Evolutionary conservation across 1,284 basidiomycete species (phyloP), one percentile per base, ranked within the genome.

Genomic region (Marasmius sp.): DNA sequence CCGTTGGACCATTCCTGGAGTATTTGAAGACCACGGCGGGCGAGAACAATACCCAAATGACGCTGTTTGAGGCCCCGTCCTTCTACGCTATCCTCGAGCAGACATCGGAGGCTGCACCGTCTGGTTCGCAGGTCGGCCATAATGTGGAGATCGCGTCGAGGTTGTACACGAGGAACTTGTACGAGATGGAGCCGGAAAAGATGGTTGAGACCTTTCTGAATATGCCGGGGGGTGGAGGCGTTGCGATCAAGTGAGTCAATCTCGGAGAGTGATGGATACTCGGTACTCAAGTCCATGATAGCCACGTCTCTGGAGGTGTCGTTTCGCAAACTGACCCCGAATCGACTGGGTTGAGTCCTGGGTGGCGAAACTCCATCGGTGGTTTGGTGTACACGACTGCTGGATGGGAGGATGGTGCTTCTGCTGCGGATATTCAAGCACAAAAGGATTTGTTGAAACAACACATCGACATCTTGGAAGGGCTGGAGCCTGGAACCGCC

Each of bases 321-420:
- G 78, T 79, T 7, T 70, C 73, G 9, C 65, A 71, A 18, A 66
- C 71, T 3, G 67, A 75, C 48, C 72, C 78, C 0, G 69, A 72
- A 45, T 75, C 76, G 1, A 72, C 71, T 7, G 79, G 77, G 6
- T 58, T 81, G 27, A 77, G 79, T 64, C 79, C 80, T 9, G 75
- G 72, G 3, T 82, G 79, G 79, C 70, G 81, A 6, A 69, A 72
- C 9, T 74, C 77, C 2, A 51, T 81, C 36, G 67, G 71, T 8
- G 70, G 77, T 56, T n/a, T 43, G n/a, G 60, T 70, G 10, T 38
- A 67, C 8, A 64, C 69, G 14, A 68, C 60, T 6, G 53, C 51
- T 10, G 41, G 14, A 7, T 81, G 80, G 81, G 57, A 64, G 0
- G 76, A 79, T 18, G 71, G 71, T 9, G 53, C 71, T 1, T 61